Base-by-base conservation (phyloP, 2,329 filamentous ascomycete genomes). In the Fusarium dimerum region DNA sequence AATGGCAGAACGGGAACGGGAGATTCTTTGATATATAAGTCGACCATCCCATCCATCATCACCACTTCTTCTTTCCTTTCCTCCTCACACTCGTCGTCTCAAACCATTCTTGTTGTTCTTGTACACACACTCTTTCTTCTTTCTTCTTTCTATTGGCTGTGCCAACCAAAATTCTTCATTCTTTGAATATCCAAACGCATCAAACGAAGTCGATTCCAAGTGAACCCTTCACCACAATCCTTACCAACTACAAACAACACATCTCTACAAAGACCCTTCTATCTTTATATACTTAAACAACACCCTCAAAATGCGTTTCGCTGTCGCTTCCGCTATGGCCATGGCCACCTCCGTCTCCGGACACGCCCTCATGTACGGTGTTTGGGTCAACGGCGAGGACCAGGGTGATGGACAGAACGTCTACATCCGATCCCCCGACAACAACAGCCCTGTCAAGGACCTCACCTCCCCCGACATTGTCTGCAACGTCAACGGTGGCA, bases 381-480 rank as follows among this genome's bases (percentile, higher is more conserved):
- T 78, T 52, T 79, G 72, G 73, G 74, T 80, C 54, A 75, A 80
- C 66, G 76, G 70, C 49, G 62, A 70, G 40, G 74, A 78, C 59
- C 71, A 73, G 58, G 73, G 74, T 48, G 70, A 74, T 54, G 75
- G 74, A 51, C 60, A 68, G 40, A 66, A 65, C 55, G 58, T 57
- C 45, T 78, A 76, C 68, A 77, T 78, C 66, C 75, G 76, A 46
- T 69, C 68, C 38, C 77, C 77, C 43, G 64, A 68, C 54, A 73
- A 60, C 71, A 79, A 79, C 71, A 66, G 44, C 60, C 73, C 69
- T 56, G 68, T 75, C 61, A 75, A 74, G 78, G 76, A 73, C 71
- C 73, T 72, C 65, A 71, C 59, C 53, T 73, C 48, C 64, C 65
- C 74, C 55, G 64, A 69, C 45, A 60, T 79, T 36, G 73, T 69